These are phyloP conservation scores for Lablab purpureus DNA, from an alignment of 306 rosid genomes.

Conservation along the genomic window DNA sequence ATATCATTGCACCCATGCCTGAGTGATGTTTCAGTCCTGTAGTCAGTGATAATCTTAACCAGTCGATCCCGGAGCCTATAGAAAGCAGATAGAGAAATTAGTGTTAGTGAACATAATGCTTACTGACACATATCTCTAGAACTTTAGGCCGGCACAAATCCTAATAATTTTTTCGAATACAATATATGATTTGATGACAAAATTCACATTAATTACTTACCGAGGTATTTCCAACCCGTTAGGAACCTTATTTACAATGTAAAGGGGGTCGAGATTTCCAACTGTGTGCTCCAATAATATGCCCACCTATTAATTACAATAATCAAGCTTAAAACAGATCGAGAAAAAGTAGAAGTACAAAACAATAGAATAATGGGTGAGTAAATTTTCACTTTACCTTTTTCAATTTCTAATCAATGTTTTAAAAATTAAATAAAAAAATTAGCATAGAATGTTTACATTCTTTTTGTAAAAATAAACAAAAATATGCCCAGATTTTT, in stretches of 20 bases:
- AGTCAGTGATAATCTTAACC: slow-evolving; percentile 90
- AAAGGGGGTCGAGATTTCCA: slow-evolving; percentile 76
- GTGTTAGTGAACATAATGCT: slow-evolving; percentile 20
- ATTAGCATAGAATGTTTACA: slow-evolving; percentile 3
- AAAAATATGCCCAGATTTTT: background rate
- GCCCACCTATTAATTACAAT: slow-evolving; percentile 75
- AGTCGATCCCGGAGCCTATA: slow-evolving; percentile 93
- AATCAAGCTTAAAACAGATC: slow-evolving; percentile 37
- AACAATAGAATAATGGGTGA: background rate
- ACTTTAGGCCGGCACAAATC: slow-evolving; percentile 35
- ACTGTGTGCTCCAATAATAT: slow-evolving; percentile 96
- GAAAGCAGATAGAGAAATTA: slow-evolving; percentile 32
- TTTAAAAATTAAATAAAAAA: slow-evolving; percentile 2
- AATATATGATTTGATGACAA: slow-evolving; percentile 8
- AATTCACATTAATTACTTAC: slow-evolving; percentile 53
- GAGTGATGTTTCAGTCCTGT: slow-evolving; percentile 96
- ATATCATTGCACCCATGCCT: slow-evolving; percentile 98
- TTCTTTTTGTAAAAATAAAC: slow-evolving; percentile 5
- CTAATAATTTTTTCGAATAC: background rate
- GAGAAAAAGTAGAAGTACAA: slow-evolving; percentile 26
- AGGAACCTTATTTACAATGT: slow-evolving; percentile 96
- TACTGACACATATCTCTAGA: slow-evolving; percentile 32
- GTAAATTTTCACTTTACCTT: background rate
- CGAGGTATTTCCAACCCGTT: slow-evolving; percentile 93
- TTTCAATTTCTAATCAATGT: slow-evolving; percentile 2